Evolutionary conservation across 768 basidiomycete species (phyloP).

Genomic region (Suillus occidentalis): DNA sequence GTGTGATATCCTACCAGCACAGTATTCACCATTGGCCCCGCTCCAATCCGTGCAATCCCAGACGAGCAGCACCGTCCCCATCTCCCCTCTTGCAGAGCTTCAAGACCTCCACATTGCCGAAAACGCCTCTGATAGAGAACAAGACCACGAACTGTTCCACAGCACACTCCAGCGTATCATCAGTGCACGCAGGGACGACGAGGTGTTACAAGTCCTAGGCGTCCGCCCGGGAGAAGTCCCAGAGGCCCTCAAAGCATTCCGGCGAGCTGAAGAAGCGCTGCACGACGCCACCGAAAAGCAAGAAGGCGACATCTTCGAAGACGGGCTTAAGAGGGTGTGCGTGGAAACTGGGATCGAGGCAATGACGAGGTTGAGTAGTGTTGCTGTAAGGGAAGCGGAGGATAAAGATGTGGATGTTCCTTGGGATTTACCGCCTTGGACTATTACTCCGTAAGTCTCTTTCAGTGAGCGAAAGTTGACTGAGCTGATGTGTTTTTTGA

Average conservation of each 20-base stretch:
- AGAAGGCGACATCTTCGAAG: background rate
- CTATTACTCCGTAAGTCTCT: conserved; percentile 58
- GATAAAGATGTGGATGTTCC: conserved; percentile 15
- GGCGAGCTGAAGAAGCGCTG: background rate
- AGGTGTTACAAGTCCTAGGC: background rate
- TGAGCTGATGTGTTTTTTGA: conserved; percentile 3
- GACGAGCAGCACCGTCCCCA: background rate
- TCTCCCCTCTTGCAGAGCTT: background rate
- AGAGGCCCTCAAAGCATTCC: background rate
- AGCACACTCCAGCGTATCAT: background rate
- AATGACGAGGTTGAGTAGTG: conserved; percentile 49
- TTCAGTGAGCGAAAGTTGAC: conserved; percentile 2
- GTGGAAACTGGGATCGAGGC: conserved; percentile 74
- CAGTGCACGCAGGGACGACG: background rate
- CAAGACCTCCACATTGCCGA: background rate
- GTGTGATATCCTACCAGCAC: background rate
- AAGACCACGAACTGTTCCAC: background rate
- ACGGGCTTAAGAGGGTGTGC: conserved; percentile 55
- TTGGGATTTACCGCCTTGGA: conserved; percentile 62
- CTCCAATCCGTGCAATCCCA: background rate
- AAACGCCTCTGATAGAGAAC: background rate
- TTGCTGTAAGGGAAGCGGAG: conserved; percentile 15
- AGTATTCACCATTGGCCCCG: background rate
- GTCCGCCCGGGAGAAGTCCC: background rate
- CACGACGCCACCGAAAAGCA: background rate